Base-by-base conservation (phyloP, 345 rosid genomes). In the Populus simonii region DNA sequence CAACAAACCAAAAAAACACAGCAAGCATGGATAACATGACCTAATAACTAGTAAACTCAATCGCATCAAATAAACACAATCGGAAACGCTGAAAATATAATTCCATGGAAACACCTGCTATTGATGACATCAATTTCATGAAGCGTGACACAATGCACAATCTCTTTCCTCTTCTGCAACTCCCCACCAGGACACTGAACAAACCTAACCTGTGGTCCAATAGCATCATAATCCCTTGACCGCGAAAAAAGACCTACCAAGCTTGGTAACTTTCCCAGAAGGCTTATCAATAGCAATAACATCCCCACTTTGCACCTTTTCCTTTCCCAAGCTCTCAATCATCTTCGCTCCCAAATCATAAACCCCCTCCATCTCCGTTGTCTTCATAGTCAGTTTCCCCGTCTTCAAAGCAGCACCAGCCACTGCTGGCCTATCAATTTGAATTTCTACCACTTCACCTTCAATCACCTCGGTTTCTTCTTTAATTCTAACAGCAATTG, bases 51-150 rank as follows among this genome's bases (percentile, higher is more conserved):
- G 3, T 11, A 41, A 63, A 23, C 43, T 9, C 3, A 49, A 71
- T 18, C 10, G 4, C 9, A 66, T 20, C 10, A 8, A 29, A 66
- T 3, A 18, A 66, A 29, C 22, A 18, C 43, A 35, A 35, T 27
- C 27, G 13, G 13, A 63, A 0, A 33, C 43, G 18, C 70, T 16
- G 38, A 8, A 16, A 25, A 63, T 22, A 66, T 17, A 66, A 29
- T 27, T 8, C 16, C 0, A 66, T 7, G 38, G 38, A 15, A 17
- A 45, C 78, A 95, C 99, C 99, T 91, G 93, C 99, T 95, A 71
- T 95, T 95, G 77, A 95, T 95, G 59, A 93, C 99, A 90, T 95
- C 99, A 85, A 95, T 95, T 85, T 95, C 98, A 70, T 95, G 99
- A 81, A 95, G 96, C 0, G 98, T 84, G 47, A 95, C 99, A 31